Evolutionary conservation across 2,329 filamentous ascomycete genomes (phyloP).

Genomic region (Fusarium decemcellulare): DNA sequence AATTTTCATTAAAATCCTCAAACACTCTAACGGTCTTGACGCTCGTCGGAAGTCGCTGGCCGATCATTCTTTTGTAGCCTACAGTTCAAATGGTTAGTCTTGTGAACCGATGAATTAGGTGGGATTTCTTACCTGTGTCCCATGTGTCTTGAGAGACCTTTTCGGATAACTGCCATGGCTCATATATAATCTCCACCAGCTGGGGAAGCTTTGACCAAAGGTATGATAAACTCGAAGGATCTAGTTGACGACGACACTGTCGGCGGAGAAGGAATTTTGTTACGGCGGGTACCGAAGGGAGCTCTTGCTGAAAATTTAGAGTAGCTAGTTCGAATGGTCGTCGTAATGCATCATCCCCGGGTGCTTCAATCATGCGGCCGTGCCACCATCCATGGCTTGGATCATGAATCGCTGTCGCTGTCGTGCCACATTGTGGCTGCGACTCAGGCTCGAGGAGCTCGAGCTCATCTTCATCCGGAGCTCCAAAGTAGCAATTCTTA

Average conservation of each 20-base stretch:
- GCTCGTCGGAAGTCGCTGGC: neutral
- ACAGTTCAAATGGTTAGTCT: neutral
- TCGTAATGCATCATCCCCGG: constrained; percentile 4
- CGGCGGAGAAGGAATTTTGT: constrained; percentile 27
- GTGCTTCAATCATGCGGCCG: neutral
- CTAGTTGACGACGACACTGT: constrained; percentile 24
- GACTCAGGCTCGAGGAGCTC: neutral
- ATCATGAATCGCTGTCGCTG: constrained; percentile 2
- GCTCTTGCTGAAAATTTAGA: neutral
- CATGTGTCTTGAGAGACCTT: accelerated
- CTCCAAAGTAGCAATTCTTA: constrained; percentile 27
- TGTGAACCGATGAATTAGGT: neutral
- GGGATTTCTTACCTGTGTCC: constrained; percentile 4
- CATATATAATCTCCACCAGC: constrained; percentile 17
- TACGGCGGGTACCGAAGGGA: constrained; percentile 15
- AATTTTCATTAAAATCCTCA: constrained; percentile 35
- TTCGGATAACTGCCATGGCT: constrained; percentile 24
- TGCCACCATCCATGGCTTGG: constrained; percentile 17
- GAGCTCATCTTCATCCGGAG: constrained; percentile 10
- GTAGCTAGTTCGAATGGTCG: neutral
- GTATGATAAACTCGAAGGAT: constrained; percentile 1
- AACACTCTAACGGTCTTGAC: constrained; percentile 43
- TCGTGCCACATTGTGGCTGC: too few relatives aligned
- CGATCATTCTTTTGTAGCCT: constrained; percentile 10
- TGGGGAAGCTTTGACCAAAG: constrained; percentile 22